These are phyloP conservation scores for Chalciporus piperatus DNA, from an alignment of 768 basidiomycete genomes.

Conservation along the genomic window DNA sequence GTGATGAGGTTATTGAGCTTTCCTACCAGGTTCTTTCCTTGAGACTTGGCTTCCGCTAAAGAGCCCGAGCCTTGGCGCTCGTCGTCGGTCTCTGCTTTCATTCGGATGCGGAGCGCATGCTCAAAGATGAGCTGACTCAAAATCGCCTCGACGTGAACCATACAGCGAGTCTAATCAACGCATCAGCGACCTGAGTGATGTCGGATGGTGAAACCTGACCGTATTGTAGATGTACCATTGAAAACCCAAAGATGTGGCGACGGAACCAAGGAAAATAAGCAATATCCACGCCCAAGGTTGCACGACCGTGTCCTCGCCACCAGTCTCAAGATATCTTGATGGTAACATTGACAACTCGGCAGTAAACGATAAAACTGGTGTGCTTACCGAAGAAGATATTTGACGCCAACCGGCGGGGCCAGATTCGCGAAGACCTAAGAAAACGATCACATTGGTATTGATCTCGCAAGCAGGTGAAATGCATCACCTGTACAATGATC, in stretches of 20 bases:
- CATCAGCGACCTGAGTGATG: not conserved
- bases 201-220: conserved; percentile 10
- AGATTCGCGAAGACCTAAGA: conserved; percentile 21
- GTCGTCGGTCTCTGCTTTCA: conserved; percentile 11
- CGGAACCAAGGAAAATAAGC: conserved; percentile 48
- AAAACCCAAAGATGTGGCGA: conserved; percentile 39
- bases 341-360: not conserved
- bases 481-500: conserved; percentile 6
- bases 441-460: not conserved
- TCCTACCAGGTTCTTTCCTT: conserved; percentile 55
- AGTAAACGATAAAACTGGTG: not conserved
- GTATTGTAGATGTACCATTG: conserved; percentile 52
- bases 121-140: conserved; percentile 54
- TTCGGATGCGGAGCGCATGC: conserved; percentile 58
- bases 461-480: not conserved
- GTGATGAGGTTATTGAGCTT: conserved; percentile 77
- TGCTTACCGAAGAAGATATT: conserved; percentile 29
- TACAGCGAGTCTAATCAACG: conserved; percentile 34
- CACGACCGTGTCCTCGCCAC: conserved; percentile 44
- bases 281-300: conserved; percentile 72
- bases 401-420: conserved; percentile 30
- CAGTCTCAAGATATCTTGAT: conserved; percentile 56
- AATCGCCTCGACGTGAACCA: conserved; percentile 50
- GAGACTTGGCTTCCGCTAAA: conserved; percentile 5
- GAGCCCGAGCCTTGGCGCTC: not conserved